Evolutionary conservation across 179 eudicot genomes (phyloP), one percentile per base, ranked within the genome.

Genomic region (Monotropa hypopitys): DNA sequence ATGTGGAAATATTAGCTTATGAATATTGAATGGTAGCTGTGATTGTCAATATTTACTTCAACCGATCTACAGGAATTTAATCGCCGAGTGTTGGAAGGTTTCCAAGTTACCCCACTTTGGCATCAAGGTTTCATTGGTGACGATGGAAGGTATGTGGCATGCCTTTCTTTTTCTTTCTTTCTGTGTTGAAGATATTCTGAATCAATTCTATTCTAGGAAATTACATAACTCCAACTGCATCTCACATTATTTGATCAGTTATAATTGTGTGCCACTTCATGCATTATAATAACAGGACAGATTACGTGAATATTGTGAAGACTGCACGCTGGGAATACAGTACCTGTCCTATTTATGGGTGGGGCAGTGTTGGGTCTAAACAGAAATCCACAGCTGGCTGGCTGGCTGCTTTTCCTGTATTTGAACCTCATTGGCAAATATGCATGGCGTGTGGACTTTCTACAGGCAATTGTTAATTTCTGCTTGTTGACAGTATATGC

Each of bases 401-500:
- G 98, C 97, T 92, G 84, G 98, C 98, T 63, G 97, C 97, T 69
- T 95, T 94, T 85, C 98, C 97, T 56, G 91, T 94, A 56, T 94
- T 94, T 84, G 98, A 94, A 83, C 98, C 98, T 81, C 98, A 94
- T 85, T 94, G 98, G 98, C 98, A 95, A 85, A 78, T 95, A 81
- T 95, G 98, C 89, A 89, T 95, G 97, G 98, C 91, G 46, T 93
- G 92, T 47, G 97, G 98, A 73, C 92, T 92, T 75, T 95, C 98
- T 75, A 95, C 98, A 88, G 98, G 98, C 85, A 82, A 79, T 70
- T 61, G 30, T 35, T 66, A 63, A 30, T 77, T 42, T 67, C 32
- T 18, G 26, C 73, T 42, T 66, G 4, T 35, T 43, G 23, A 21
- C 20, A 23, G 15, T 35, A 42, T 67, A 3, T 40, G 45, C 32